Conservation (phyloP, 495 filamentous ascomycete species). For the Aspergillus sclerotioniger region DNA sequence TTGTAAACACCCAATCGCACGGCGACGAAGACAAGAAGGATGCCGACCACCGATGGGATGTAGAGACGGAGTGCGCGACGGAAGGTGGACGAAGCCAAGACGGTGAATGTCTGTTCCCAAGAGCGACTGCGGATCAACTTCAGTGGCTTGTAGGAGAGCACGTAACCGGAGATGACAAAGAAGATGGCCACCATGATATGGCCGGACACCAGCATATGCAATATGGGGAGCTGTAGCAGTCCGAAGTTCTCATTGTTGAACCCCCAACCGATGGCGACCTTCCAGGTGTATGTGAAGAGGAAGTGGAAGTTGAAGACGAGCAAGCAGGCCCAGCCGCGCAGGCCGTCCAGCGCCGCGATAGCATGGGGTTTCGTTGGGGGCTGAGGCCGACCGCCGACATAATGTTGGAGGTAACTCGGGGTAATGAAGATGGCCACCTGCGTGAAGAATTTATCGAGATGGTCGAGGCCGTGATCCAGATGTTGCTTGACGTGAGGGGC, state of each 20-base stretch:
- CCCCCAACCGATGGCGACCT: constrained; percentile 46
- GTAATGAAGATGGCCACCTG: constrained; percentile 35
- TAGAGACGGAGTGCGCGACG: constrained; percentile 63
- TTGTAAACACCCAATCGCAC: constrained; percentile 51
- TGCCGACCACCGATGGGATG: constrained; percentile 56
- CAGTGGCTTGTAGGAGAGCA: constrained; percentile 63
- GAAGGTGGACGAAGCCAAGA: constrained; percentile 60
- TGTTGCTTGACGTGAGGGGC: constrained; percentile 21
- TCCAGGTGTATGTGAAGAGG: constrained; percentile 50
- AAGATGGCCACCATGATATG: constrained; percentile 72
- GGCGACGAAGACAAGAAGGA: constrained; percentile 54
- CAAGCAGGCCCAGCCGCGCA: constrained; percentile 51
- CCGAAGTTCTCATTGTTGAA: constrained; percentile 50
- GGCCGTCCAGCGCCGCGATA: constrained; percentile 49
- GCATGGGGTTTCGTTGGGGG: constrained; percentile 37
- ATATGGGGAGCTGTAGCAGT: constrained; percentile 61
- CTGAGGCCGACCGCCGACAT: constrained; percentile 34
- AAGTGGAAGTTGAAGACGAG: constrained; percentile 57
- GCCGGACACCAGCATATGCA: constrained; percentile 62
- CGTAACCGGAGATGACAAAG: constrained; percentile 71
- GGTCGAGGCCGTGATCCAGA: constrained; percentile 30
- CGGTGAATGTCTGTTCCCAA: constrained; percentile 47
- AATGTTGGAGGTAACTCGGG: constrained; percentile 42
- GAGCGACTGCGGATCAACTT: constrained; percentile 55
- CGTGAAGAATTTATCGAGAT: constrained; percentile 26